These are phyloP conservation scores for Angomonas ambiguus DNA, from an alignment of 208 protist species.

Conservation along the genomic window DNA sequence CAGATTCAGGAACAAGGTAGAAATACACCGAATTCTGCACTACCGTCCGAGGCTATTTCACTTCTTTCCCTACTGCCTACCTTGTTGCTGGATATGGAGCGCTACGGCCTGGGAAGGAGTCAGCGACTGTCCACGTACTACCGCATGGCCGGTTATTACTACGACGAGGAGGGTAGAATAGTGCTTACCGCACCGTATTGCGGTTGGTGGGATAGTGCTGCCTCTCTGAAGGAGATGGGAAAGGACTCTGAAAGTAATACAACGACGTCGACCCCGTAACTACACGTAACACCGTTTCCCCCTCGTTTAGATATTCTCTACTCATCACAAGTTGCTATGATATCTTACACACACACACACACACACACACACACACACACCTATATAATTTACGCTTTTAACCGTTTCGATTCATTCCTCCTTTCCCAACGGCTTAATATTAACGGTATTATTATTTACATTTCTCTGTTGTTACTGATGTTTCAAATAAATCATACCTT, in stretches of 20 bases:
- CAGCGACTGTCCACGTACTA: constrained; percentile 72
- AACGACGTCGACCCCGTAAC: no score
- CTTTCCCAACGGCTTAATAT: no score
- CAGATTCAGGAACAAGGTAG: neutral
- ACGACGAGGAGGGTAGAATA: neutral
- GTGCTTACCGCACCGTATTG: neutral
- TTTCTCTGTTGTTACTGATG: no score
- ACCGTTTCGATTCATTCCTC: no score
- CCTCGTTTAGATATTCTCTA: no score
- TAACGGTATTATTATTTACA: no score
- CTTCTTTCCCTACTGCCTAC: neutral
- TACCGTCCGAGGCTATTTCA: neutral
- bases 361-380: no score
- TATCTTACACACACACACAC: no score
- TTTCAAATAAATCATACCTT: no score
- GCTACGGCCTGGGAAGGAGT: constrained; percentile 63
- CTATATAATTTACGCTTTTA: no score
- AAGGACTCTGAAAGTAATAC: neutral
- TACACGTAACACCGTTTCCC: no score
- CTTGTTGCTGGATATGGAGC: constrained; percentile 61
- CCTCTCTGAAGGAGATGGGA: neutral
- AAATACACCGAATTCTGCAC: neutral
- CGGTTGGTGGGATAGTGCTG: neutral
- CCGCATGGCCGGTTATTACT: constrained; percentile 39
- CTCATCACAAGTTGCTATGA: neutral